A percentile compares a stretch with the other conserved stretches of the same genome.
phyloP scores from a whole-genome alignment of 768 basidiomycete species.

The Podaxis sp. region DNA sequence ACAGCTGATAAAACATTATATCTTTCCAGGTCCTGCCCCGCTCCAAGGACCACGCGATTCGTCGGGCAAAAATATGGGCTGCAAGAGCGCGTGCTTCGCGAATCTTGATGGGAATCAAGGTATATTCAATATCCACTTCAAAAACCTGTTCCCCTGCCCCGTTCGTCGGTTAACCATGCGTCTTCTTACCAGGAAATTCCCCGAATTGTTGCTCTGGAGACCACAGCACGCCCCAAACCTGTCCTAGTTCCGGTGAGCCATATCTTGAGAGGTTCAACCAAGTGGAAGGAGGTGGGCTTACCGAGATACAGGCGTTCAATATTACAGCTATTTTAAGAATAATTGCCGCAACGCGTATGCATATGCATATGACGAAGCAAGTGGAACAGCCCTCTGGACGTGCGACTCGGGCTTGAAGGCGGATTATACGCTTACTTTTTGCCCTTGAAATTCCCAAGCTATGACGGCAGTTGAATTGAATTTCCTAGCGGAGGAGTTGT shows the following conservation, averaged over 20 bases:
- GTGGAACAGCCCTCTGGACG: conserved; percentile 43
- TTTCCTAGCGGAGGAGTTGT: background rate
- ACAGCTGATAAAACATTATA: background rate
- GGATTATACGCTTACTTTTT: conserved; percentile 37
- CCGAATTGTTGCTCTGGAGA: conserved; percentile 57
- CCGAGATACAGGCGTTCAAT: conserved; percentile 23
- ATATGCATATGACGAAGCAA: conserved; percentile 47
- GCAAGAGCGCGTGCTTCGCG: conserved; percentile 52
- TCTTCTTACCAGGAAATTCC: conserved; percentile 37
- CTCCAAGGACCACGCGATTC: conserved; percentile 53
- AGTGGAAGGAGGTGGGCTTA: conserved; percentile 33
- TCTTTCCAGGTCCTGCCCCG: conserved; percentile 29
- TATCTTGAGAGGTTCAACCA: background rate
- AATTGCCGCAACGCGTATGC: conserved; percentile 42
- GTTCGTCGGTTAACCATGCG: background rate
- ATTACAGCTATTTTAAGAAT: conserved; percentile 29
- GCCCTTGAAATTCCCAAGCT: background rate
- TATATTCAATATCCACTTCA: conserved; percentile 6
- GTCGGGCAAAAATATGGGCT: conserved; percentile 53
- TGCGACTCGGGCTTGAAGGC: conserved; percentile 34
- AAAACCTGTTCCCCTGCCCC: background rate
- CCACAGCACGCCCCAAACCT: conserved; percentile 45
- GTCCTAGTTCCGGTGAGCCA: conserved; percentile 32
- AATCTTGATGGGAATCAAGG: conserved; percentile 30
- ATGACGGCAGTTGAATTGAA: background rate